These are phyloP conservation scores for Quaeritorhiza haematococci DNA, from an alignment of 371 early-diverging fungal genomes.

Conservation along the genomic window DNA sequence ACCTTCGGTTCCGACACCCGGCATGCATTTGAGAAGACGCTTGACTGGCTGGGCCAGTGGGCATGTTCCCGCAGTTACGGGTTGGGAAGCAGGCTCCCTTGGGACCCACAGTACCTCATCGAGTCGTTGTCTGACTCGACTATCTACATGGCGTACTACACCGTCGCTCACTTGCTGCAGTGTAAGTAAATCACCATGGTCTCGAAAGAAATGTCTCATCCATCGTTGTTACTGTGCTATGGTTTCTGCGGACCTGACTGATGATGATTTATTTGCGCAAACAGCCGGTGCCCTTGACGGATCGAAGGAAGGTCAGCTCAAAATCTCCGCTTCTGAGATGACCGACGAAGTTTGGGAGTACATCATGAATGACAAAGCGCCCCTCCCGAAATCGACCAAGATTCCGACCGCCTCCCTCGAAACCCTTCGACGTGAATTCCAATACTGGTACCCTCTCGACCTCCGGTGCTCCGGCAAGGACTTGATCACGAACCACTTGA, in stretches of 20 bases:
- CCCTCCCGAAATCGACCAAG: slow-evolving; percentile 56
- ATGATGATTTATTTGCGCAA: neutral
- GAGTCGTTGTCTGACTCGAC: slow-evolving; percentile 99
- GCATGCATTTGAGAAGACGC: slow-evolving; percentile 78
- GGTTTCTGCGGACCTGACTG: neutral
- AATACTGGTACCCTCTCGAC: slow-evolving; percentile 99
- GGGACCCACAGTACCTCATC: slow-evolving; percentile 95
- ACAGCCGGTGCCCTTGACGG: slow-evolving; percentile 73
- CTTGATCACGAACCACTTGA: slow-evolving; percentile 97
- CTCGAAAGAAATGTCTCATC: too few relatives aligned
- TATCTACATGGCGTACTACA: slow-evolving; percentile 99
- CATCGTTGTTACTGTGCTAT: neutral
- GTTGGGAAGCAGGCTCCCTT: slow-evolving; percentile 94
- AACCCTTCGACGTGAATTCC: slow-evolving; percentile 79
- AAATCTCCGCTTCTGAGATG: slow-evolving; percentile 80
- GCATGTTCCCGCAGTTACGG: slow-evolving; percentile 98
- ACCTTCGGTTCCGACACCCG: slow-evolving; percentile 82
- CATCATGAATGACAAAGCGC: slow-evolving; percentile 71
- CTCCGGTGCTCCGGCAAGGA: slow-evolving; percentile 98
- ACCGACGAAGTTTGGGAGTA: slow-evolving; percentile 96
- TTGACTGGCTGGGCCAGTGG: slow-evolving; percentile 99
- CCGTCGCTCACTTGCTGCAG: slow-evolving; percentile 94
- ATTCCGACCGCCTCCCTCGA: slow-evolving; percentile 65
- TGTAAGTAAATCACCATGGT: slow-evolving; percentile 31
- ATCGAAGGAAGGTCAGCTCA: slow-evolving; percentile 73